These are phyloP conservation scores for Carallia pectinifolia DNA, from an alignment of 345 rosid genomes.

Conservation along the genomic window DNA sequence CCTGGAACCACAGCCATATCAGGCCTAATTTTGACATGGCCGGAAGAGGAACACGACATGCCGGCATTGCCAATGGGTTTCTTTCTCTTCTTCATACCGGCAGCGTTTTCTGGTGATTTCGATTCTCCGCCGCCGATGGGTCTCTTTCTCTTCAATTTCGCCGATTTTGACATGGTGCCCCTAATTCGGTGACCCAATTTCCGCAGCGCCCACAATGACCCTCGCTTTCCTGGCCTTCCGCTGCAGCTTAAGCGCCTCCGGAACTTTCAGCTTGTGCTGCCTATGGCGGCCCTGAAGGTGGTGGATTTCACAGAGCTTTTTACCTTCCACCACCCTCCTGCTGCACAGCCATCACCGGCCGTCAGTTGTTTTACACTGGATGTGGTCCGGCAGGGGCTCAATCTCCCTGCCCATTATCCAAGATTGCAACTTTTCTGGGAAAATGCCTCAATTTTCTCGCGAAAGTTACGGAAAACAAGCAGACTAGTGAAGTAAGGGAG, in stretches of 20 bases:
- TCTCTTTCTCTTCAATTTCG: constrained; percentile 35
- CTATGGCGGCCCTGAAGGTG: constrained; percentile 62
- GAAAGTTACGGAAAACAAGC: constrained; percentile 16
- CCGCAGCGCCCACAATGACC: background rate
- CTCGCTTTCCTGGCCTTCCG: constrained; percentile 34
- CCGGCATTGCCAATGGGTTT: constrained; percentile 28
- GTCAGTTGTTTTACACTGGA: constrained; percentile 85
- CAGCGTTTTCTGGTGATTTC: background rate
- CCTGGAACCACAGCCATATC: constrained; percentile 36
- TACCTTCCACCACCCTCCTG: constrained; percentile 63
- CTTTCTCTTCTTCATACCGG: constrained; percentile 16
- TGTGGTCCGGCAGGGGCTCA: constrained; percentile 60
- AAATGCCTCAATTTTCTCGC: constrained; percentile 11
- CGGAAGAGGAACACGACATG: constrained; percentile 39
- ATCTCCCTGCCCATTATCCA: constrained; percentile 34
- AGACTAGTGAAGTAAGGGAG: constrained; percentile 1
- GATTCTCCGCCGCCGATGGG: constrained; percentile 1
- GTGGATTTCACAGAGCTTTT: constrained; percentile 84
- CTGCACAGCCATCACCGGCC: constrained; percentile 92
- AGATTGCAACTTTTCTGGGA: constrained; percentile 11
- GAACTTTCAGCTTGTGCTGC: constrained; percentile 55
- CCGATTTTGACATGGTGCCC: constrained; percentile 22
- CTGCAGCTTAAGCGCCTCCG: constrained; percentile 57
- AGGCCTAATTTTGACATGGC: constrained; percentile 62
- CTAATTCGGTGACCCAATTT: constrained; percentile 57